These are phyloP conservation scores for Rhizomucor pusillus DNA, from an alignment of 371 early-diverging fungal genomes.

Conservation along the genomic window DNA sequence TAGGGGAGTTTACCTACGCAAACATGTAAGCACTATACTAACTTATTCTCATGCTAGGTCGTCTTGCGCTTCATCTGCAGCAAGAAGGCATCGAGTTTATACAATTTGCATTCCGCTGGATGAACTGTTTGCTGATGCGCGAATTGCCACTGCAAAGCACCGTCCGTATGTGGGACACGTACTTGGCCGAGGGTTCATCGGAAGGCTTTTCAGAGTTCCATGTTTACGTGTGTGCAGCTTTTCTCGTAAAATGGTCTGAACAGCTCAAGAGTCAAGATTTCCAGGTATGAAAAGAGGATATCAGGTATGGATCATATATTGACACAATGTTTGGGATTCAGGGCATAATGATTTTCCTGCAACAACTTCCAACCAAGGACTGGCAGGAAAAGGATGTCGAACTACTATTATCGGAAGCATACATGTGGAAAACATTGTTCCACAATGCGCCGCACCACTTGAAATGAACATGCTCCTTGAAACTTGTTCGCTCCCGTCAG, in stretches of 20 bases:
- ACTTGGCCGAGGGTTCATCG: constrained; percentile 82
- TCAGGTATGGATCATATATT: background rate
- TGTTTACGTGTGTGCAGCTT: constrained; percentile 96
- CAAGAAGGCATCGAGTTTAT: constrained; percentile 92
- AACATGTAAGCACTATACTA: no score
- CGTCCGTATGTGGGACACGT: constrained; percentile 98
- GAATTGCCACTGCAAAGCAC: constrained; percentile 85
- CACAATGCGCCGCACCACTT: constrained; percentile 83
- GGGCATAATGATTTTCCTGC: constrained; percentile 93
- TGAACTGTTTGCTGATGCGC: constrained; percentile 98
- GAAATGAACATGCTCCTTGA: constrained; percentile 19
- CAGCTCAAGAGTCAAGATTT: constrained; percentile 87
- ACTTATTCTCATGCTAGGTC: constrained; percentile 53
- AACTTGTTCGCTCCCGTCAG: background rate
- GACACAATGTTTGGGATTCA: constrained; percentile 16
- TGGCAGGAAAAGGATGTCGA: constrained; percentile 95
- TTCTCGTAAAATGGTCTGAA: constrained; percentile 92
- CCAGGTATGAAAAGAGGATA: constrained; percentile 40
- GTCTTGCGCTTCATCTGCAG: constrained; percentile 78
- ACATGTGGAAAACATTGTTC: constrained; percentile 93
- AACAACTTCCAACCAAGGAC: constrained; percentile 80
- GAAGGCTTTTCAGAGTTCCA: constrained; percentile 95
- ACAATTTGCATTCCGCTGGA: constrained; percentile 99
- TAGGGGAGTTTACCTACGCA: constrained; percentile 23
- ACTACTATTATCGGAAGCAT: constrained; percentile 90